Evolutionary conservation across 116 monocot species (phyloP).

Genomic region (Dioscorea cayenensis): DNA sequence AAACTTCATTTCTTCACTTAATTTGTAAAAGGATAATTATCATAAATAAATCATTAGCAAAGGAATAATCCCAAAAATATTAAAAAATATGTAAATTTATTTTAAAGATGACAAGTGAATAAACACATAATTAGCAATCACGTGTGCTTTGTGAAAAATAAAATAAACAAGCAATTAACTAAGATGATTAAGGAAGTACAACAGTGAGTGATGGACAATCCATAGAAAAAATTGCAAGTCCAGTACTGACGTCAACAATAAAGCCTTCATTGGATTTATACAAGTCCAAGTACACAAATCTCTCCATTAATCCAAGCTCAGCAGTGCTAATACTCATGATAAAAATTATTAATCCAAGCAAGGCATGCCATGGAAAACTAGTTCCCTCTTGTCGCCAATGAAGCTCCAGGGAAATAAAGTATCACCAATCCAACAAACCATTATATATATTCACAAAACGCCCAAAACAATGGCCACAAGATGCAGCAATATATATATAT

Average conservation of each 20-base stretch:
- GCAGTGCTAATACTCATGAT: slow-evolving; percentile 29
- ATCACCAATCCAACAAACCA: slow-evolving; percentile 31
- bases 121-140: no score
- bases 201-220: slow-evolving; percentile 14
- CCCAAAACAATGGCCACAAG: slow-evolving; percentile 16
- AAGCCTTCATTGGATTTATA: slow-evolving; percentile 10
- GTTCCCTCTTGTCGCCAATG: slow-evolving; percentile 12
- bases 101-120: no score
- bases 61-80: no score
- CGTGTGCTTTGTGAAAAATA: no score
- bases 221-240: slow-evolving; percentile 31
- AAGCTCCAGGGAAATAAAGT: slow-evolving; percentile 17
- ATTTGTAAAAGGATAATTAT: no score
- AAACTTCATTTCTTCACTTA: no score
- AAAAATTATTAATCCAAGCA: slow-evolving; percentile 26
- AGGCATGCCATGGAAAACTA: slow-evolving; percentile 29
- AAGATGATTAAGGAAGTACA: slow-evolving; percentile 2
- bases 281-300: neutral
- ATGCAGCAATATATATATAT: no score
- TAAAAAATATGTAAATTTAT: no score
- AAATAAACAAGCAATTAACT: no score
- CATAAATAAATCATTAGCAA: no score
- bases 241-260: slow-evolving; percentile 29
- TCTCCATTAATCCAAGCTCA: slow-evolving; percentile 29
- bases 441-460: no score